These are phyloP conservation scores for Coemansia sp. DNA, from an alignment of 192 early-diverging fungal genomes.

Conservation along the genomic window DNA sequence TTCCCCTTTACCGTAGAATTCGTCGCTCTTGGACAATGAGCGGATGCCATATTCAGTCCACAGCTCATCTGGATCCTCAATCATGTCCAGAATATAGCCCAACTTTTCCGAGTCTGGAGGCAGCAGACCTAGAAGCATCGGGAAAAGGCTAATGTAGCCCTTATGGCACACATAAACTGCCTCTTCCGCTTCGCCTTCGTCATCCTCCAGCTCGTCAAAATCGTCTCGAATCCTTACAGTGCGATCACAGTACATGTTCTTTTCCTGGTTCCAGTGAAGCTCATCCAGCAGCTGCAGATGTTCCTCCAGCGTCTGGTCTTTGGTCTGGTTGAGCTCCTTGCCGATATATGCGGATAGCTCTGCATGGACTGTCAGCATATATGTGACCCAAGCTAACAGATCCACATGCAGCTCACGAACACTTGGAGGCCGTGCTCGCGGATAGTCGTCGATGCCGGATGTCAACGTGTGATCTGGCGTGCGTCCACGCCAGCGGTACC, in stretches of 20 bases:
- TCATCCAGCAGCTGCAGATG: conserved; percentile 25
- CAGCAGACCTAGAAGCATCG: conserved; percentile 73
- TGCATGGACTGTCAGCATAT: conserved; percentile 21
- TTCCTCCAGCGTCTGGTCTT: conserved; percentile 10
- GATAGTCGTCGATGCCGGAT: conserved; percentile 93
- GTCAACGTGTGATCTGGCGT: conserved; percentile 81
- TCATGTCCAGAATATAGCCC: conserved; percentile 70
- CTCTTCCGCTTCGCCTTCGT: conserved; percentile 21
- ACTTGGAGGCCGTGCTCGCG: conserved; percentile 71
- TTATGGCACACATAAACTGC: conserved; percentile 45
- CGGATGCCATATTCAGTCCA: conserved; percentile 79
- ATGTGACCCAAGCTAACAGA: conserved; percentile 34
- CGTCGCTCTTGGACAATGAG: conserved; percentile 62
- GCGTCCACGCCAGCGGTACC: conserved; percentile 89
- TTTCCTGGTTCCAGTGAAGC: conserved; percentile 38
- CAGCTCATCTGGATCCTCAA: conserved; percentile 71
- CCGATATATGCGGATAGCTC: conserved; percentile 10
- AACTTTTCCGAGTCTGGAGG: conserved; percentile 66
- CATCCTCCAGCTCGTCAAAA: conserved; percentile 48
- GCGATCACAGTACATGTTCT: conserved; percentile 50
- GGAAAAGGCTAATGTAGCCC: conserved; percentile 71
- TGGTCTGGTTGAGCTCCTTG: neutral
- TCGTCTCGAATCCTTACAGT: conserved; percentile 22
- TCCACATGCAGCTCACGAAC: conserved; percentile 45
- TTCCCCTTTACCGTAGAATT: conserved; percentile 74